phyloP scores from a whole-genome alignment of 352 stramenopile genomes.

The Thalassiosira mediterranea region DNA sequence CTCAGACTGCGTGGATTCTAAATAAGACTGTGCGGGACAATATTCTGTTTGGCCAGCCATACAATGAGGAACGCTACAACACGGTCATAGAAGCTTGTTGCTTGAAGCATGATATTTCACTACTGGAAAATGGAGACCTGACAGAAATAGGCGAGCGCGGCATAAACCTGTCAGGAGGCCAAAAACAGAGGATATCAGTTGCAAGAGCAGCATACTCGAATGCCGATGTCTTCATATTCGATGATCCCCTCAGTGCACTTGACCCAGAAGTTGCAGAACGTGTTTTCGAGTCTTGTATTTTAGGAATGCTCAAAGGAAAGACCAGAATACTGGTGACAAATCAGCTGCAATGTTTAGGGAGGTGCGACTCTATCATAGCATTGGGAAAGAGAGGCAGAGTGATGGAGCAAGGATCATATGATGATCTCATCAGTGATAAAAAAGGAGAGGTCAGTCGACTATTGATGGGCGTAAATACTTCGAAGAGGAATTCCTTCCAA shows the following conservation, averaged over 20 bases:
- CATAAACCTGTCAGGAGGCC: slow-evolving; percentile 90
- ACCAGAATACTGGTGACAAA: slow-evolving; percentile 83
- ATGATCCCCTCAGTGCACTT: slow-evolving; percentile 77
- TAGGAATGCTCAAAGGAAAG: slow-evolving; percentile 75
- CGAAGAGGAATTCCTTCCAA: slow-evolving; percentile 11
- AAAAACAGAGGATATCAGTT: slow-evolving; percentile 94
- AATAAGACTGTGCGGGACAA: slow-evolving; percentile 92
- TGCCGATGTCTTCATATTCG: slow-evolving; percentile 72
- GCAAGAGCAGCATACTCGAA: slow-evolving; percentile 84
- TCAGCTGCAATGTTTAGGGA: slow-evolving; percentile 76
- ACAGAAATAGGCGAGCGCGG: slow-evolving; percentile 88
- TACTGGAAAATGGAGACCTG: slow-evolving; percentile 87
- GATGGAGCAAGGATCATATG: slow-evolving; percentile 75
- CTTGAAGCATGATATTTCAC: slow-evolving; percentile 85
- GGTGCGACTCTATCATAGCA: slow-evolving; percentile 74
- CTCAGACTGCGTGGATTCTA: slow-evolving; percentile 91
- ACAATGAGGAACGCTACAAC: slow-evolving; percentile 81
- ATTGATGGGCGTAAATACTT: slow-evolving; percentile 41
- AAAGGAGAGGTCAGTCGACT: slow-evolving; percentile 62
- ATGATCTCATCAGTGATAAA: slow-evolving; percentile 56
- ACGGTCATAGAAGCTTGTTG: slow-evolving; percentile 85
- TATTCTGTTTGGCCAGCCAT: slow-evolving; percentile 88
- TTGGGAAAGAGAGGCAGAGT: slow-evolving; percentile 70
- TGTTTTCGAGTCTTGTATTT: slow-evolving; percentile 84
- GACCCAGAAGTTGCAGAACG: slow-evolving; percentile 78